Base-by-base conservation (phyloP, 2,329 filamentous ascomycete genomes). In the Penicillium sp. region DNA sequence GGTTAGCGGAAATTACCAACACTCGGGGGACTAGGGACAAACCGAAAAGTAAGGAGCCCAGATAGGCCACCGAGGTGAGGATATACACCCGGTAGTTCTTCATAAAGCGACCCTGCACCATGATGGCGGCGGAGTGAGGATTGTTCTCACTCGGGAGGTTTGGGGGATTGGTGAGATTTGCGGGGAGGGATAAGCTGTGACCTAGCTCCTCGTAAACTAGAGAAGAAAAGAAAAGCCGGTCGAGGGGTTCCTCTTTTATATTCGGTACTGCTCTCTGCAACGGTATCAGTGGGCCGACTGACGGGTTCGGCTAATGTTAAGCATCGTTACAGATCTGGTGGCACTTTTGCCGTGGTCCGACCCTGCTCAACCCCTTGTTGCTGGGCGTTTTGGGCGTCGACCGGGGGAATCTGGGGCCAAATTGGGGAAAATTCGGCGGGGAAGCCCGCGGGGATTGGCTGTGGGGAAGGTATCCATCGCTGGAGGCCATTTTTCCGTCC, bases 71-170 rank as follows among this genome's bases (percentile, higher is more conserved):
- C 33, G 64, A 61, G 21, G 74, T 74, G 46, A 78, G 69, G 50
- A 77, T 62, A 56, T 77, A 76, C 26, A 78, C 74, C 45, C 74
- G 69, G 46, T 74, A 71, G 51, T 77, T 76, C 61, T 75, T 72
- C 58, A 75, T 68, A 50, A 72, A 61, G 21, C 56, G 41, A 45
- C 37, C 39, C 43, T 53, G 48, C 17, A 29, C 54, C 58, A 60
- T 63, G 45, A 29, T 60, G 46, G 48, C 29, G 34, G 33, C 40
- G 10, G 18, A 24, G 47, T 18, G 24, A 33, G 26, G 30, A 32
- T 37, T 17, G 15, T 18, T 40, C 41, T 41, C 37, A 18, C 20
- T 23, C 13, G 13, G n/a, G 20, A 4, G 23, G 7, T 27, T 27
- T 26, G 21, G 21, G 18, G n/a, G 9, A 33, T 15, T 7, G 33